Percentiles rank a stretch among this genome's conserved stretches.
These are phyloP conservation scores for Rosa hybrid DNA, from an alignment of 331 rosid species.

Conservation along the genomic window DNA sequence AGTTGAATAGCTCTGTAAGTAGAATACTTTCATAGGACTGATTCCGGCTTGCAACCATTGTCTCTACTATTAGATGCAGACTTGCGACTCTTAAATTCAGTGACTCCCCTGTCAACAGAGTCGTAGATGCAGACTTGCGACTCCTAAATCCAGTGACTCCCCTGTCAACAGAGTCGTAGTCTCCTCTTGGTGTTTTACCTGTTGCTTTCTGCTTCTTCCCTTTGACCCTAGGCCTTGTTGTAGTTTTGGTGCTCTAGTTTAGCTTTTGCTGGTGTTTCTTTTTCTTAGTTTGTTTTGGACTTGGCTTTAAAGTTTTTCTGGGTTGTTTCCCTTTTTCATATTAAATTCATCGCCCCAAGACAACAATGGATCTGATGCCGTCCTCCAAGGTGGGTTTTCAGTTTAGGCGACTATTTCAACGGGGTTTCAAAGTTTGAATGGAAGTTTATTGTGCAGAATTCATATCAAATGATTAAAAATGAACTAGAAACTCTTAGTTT, in stretches of 20 bases:
- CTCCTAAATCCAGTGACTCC: neutral
- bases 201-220: neutral
- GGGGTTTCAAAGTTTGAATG: neutral
- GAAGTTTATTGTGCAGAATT: neutral
- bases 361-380: neutral
- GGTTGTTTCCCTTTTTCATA: neutral
- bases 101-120: too few relatives aligned
- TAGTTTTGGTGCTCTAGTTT: neutral
- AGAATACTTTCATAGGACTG: neutral
- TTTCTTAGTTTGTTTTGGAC: neutral
- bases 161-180: neutral
- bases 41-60: neutral
- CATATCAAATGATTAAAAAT: neutral
- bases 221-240: neutral
- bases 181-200: neutral
- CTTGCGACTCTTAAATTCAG: neutral
- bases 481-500: neutral
- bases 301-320: neutral
- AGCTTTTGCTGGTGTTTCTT: neutral
- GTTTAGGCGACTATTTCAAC: neutral
- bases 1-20: neutral
- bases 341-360: neutral
- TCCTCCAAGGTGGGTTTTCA: neutral
- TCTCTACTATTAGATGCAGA: neutral
- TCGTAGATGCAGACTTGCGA: neutral